Conservation (phyloP, 176 grass and related monocot genomes). For the Phragmites australis region DNA sequence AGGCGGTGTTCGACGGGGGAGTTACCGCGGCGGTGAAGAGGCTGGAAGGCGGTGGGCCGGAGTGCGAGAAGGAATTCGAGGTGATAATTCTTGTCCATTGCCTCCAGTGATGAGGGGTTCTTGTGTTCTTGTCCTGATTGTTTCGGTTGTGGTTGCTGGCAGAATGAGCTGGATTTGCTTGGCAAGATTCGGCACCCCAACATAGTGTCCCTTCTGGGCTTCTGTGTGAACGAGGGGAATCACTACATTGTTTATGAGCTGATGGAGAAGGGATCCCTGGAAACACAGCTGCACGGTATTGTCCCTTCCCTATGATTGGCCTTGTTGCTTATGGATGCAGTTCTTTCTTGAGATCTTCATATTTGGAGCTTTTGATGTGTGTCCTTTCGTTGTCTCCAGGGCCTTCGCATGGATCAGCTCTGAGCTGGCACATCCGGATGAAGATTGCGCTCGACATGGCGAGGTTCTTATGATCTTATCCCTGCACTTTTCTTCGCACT, state of each 20-base stretch:
- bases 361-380: constrained; percentile 41
- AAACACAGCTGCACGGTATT: constrained; percentile 86
- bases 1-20: constrained; percentile 67
- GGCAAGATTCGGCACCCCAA: constrained; percentile 90
- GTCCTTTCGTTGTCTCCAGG: constrained; percentile 48
- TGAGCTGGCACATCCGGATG: constrained; percentile 90
- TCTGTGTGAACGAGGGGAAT: constrained; percentile 69
- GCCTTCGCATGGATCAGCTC: constrained; percentile 79
- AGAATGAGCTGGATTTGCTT: constrained; percentile 98
- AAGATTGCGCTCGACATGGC: constrained; percentile 95
- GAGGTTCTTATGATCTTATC: constrained; percentile 57
- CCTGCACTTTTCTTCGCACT: constrained; percentile 36
- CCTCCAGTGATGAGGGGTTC: neutral
- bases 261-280: constrained; percentile 94
- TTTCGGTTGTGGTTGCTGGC: constrained; percentile 40
- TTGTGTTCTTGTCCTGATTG: constrained; percentile 11
- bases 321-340: constrained; percentile 49
- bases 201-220: constrained; percentile 90
- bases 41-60: constrained; percentile 54
- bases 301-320: constrained; percentile 34
- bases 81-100: constrained; percentile 38
- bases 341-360: constrained; percentile 54
- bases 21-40: constrained; percentile 71
- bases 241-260: constrained; percentile 90
- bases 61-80: constrained; percentile 89